Percentiles rank a stretch among this genome's conserved stretches.
phyloP scores from a whole-genome alignment of 148 eudicot genomes.

The Rhododendron henanense region DNA sequence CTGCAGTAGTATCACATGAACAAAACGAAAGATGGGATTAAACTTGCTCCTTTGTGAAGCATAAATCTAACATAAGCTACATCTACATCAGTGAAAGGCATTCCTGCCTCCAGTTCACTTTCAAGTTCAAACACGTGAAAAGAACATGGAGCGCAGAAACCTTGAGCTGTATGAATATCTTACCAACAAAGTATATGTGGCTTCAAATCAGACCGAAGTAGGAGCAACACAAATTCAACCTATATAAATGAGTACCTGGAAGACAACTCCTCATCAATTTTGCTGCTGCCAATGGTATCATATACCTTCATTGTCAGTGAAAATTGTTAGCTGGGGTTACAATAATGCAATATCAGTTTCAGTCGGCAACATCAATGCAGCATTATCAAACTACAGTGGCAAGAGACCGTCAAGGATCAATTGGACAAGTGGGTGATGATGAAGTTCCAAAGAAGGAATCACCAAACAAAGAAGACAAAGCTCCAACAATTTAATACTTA shows the following conservation, averaged over 20 bases:
- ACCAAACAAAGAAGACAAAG: not conserved
- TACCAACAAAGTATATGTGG: not conserved
- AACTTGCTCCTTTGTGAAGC: not conserved
- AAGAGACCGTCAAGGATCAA: not conserved
- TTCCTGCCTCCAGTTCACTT: not conserved
- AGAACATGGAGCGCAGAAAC: not conserved
- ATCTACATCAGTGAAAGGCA: not conserved
- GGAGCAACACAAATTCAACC: not conserved
- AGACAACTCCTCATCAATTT: conserved; percentile 52
- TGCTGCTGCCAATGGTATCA: conserved; percentile 72
- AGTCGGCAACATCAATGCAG: conserved; percentile 1
- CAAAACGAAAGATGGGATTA: not conserved
- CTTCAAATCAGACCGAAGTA: not conserved
- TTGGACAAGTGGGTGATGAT: not conserved
- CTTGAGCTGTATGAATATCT: not conserved
- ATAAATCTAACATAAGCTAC: not conserved
- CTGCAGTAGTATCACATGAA: not conserved
- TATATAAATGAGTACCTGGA: conserved; percentile 45
- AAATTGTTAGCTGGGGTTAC: conserved; percentile 1
- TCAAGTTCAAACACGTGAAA: not conserved
- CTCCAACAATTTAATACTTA: conserved; percentile 38
- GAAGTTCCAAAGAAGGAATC: not conserved
- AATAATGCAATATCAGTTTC: not conserved
- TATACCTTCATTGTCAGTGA: conserved; percentile 50
- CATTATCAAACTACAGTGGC: not conserved